Evolutionary conservation across 2,329 filamentous ascomycete genomes (phyloP), one percentile per base, ranked within the genome.

Genomic region (Aspergillus sp.): DNA sequence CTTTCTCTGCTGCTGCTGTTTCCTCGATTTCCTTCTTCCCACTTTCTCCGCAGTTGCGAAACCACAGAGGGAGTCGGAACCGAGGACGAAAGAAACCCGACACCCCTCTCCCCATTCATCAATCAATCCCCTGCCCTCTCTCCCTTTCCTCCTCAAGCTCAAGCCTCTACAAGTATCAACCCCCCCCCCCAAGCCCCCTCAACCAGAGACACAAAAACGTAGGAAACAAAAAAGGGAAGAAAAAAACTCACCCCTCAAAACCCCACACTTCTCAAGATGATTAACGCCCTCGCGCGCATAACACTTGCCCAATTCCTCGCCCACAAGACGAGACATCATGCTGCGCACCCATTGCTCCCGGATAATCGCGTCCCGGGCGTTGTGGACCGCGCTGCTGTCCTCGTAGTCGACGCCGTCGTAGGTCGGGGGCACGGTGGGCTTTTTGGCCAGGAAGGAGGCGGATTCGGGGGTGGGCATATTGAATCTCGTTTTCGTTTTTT

Each of bases 371-470:
- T 89, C 86, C 68, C 87, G 85, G 61, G 85, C 86, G 46, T 85
- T 85, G 75, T 87, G 86, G 51, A 88, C 76, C 51, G 84, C 84
- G 63, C 80, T 77, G 72, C 85, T 87, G 78, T 89, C 85, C 63
- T 86, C 83, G 77, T 85, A 88, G 77, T 88, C 85, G 73, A 89
- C 86, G 65, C 86, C 85, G 57, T 87, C 83, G 77, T 87, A 89
- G 62, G 85, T 87, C 31, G 86, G 86, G 50, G 86, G 79, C 51
- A 89, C 86, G 63, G 81, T 85, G 65, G 86, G 86, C 78, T 88
- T 88, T 73, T 85, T 85, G 63, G 84, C 83, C 65, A 87, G 82
- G 80, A 88, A 89, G 64, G 80, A 75, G 63, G 80, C 83, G 70
- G 86, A 88, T 73, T 88, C 86, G 64, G 85, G 84, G 57, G 85